These are phyloP conservation scores for Lactarius vividus DNA, from an alignment of 768 basidiomycete species.

Conservation along the genomic window DNA sequence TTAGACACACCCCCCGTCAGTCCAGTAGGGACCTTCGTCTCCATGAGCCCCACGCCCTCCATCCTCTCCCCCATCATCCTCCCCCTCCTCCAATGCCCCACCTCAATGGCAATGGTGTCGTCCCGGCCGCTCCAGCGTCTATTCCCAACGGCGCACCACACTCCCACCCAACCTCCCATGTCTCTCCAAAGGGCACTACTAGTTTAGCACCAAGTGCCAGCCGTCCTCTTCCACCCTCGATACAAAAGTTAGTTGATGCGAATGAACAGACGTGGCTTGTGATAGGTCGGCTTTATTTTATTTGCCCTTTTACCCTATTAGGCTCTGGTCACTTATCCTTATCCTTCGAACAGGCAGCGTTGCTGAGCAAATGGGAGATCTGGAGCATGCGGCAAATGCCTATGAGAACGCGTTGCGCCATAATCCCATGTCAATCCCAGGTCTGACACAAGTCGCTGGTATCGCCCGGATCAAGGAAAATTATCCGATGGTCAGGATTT, in stretches of 20 bases:
- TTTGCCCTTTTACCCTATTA: constrained; percentile 17
- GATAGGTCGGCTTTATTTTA: constrained; percentile 57
- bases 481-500: constrained; percentile 77
- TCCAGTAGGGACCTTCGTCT: constrained; percentile 60
- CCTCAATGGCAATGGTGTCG: constrained; percentile 52
- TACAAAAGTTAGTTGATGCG: constrained; percentile 76
- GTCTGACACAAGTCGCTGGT: constrained; percentile 90
- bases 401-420: constrained; percentile 96
- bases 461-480: constrained; percentile 98
- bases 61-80: constrained; percentile 43
- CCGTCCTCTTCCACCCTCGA: constrained; percentile 40
- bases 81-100: constrained; percentile 44
- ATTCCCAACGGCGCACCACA: constrained; percentile 45
- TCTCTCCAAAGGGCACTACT: constrained; percentile 38
- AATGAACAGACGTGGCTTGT: constrained; percentile 96
- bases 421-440: constrained; percentile 87
- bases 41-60: constrained; percentile 53
- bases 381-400: constrained; percentile 87
- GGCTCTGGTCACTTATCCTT: constrained; percentile 15
- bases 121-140: constrained; percentile 42
- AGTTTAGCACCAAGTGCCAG: constrained; percentile 29
- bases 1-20: constrained; percentile 58
- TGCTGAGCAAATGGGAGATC: constrained; percentile 93
- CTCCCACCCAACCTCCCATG: constrained; percentile 35
- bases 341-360: constrained; percentile 70